A percentile compares a stretch with the other conserved stretches of the same genome.
These are phyloP conservation scores for Neurospora hispaniola DNA, from an alignment of 495 filamentous ascomycete genomes.

Conservation along the genomic window DNA sequence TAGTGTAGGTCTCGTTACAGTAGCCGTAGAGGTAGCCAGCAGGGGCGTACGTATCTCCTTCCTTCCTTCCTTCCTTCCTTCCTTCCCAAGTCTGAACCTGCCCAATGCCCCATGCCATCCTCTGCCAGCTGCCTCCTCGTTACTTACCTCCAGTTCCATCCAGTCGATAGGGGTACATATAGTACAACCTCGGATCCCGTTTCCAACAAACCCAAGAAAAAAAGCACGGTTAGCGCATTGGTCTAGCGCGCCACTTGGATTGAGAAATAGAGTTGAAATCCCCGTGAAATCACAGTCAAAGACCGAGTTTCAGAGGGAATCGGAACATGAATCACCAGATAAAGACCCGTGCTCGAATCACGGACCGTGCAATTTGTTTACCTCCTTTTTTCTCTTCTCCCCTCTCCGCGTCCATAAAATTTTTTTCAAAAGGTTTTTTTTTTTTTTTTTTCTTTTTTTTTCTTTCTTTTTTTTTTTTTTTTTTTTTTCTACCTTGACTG, in stretches of 20 bases:
- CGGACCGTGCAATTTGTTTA: not conserved
- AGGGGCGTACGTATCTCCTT: not conserved
- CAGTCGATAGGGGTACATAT: not conserved
- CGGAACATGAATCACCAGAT: not conserved
- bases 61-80: not conserved
- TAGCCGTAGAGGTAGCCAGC: not conserved
- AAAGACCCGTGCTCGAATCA: not conserved
- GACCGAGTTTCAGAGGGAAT: not conserved
- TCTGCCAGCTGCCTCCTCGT: too few species aligned
- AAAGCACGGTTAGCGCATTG: not conserved
- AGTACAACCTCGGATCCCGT: not conserved
- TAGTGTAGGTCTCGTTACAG: too few species aligned
- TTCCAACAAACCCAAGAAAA: not conserved
- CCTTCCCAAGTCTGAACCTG: not conserved
- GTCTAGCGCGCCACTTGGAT: not conserved
- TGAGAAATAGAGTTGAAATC: not conserved
- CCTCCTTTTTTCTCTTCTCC: not conserved
- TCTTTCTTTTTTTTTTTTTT: too few species aligned
- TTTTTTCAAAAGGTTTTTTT: too few species aligned
- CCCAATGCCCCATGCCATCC: not conserved
- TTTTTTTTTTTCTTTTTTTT: too few species aligned
- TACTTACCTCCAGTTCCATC: too few species aligned
- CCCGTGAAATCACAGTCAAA: not conserved
- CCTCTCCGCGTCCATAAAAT: not conserved
- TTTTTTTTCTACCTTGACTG: not conserved